phyloP scores from a whole-genome alignment of 345 rosid genomes.

The Hypericum androsaemum region DNA sequence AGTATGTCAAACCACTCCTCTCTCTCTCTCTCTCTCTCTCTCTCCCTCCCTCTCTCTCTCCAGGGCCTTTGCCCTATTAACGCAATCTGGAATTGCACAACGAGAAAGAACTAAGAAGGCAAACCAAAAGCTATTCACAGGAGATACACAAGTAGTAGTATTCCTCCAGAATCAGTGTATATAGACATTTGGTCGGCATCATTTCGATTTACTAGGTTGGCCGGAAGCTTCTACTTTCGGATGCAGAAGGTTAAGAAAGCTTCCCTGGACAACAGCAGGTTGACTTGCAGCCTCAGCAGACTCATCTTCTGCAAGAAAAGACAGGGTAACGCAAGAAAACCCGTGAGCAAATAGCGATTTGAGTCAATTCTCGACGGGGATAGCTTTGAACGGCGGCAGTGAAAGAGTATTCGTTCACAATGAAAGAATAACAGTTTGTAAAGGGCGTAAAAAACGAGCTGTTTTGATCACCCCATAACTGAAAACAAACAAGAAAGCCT shows the following conservation, averaged over 20 bases:
- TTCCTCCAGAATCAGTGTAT: background rate
- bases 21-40: too few relatives aligned
- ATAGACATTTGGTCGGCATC: conserved; percentile 12
- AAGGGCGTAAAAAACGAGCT: background rate
- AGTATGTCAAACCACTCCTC: too few relatives aligned
- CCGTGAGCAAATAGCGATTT: background rate
- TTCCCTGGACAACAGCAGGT: too few relatives aligned
- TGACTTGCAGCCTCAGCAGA: conserved; percentile 22
- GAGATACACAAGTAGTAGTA: conserved; percentile 3
- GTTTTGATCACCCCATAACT: background rate
- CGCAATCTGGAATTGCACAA: too few relatives aligned
- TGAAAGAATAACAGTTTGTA: background rate
- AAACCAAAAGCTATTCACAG: conserved; percentile 20
- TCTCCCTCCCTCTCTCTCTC: too few relatives aligned
- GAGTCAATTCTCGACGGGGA: background rate
- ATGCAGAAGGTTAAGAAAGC: too few relatives aligned
- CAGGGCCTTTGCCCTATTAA: too few relatives aligned
- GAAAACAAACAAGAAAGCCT: background rate
- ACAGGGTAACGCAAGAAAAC: background rate
- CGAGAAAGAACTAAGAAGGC: background rate
- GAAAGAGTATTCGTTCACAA: background rate
- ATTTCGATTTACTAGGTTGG: conserved; percentile 38
- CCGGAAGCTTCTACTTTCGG: conserved; percentile 38
- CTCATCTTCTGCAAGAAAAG: conserved; percentile 57
- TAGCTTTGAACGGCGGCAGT: background rate